phyloP scores from a whole-genome alignment of 805 yeast genomes.

The Candida silvatica region DNA sequence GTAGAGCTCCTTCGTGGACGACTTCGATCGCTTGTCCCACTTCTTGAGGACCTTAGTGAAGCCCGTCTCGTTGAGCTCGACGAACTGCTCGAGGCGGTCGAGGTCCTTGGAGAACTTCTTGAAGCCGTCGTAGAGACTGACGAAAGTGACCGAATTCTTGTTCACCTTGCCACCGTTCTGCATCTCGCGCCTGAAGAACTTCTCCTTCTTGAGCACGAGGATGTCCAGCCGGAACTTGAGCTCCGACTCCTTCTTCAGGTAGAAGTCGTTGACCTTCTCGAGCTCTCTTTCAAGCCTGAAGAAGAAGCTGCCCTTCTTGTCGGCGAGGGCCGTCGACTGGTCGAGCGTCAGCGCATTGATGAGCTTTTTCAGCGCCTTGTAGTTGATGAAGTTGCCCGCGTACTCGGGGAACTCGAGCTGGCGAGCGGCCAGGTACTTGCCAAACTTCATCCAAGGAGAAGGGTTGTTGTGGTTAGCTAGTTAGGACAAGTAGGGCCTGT shows the following conservation, averaged over 20 bases:
- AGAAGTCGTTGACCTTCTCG: conserved; percentile 91
- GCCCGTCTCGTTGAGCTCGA: conserved; percentile 92
- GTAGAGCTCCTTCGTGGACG: conserved; percentile 89
- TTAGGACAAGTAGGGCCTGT: too few species aligned
- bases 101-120: conserved; percentile 85
- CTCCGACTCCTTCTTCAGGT: conserved; percentile 85
- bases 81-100: conserved; percentile 83
- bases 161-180: conserved; percentile 34
- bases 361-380: conserved; percentile 86
- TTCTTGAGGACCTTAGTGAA: conserved; percentile 92
- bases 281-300: conserved; percentile 89
- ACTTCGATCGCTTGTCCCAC: conserved; percentile 96
- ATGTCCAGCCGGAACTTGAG: conserved; percentile 72
- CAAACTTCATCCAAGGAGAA: conserved; percentile 85
- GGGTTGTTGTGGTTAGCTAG: background rate
- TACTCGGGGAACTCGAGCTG: conserved; percentile 94
- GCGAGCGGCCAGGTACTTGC: conserved; percentile 89
- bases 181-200: conserved; percentile 17
- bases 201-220: conserved; percentile 56
- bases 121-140: conserved; percentile 80
- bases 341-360: conserved; percentile 58
- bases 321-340: conserved; percentile 51
- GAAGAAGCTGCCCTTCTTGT: conserved; percentile 82
- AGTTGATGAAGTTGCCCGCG: conserved; percentile 87
- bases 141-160: conserved; percentile 67